phyloP scores from a whole-genome alignment of 108 stramenopile species.

The Stephanodiscus minutulus region DNA sequence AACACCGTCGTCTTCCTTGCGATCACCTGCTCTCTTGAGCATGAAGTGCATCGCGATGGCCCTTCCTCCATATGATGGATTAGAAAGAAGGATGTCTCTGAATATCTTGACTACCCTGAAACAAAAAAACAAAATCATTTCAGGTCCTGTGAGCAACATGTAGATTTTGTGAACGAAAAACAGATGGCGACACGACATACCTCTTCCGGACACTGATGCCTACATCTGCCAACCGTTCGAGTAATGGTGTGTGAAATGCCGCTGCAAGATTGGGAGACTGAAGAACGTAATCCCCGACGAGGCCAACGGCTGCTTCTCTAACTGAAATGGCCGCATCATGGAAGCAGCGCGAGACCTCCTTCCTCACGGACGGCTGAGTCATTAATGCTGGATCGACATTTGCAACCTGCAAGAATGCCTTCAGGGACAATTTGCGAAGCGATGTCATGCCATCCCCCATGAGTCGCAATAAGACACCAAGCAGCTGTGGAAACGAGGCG shows the following conservation, averaged over 20 bases:
- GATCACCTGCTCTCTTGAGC: conserved; percentile 81
- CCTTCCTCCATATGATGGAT: conserved; percentile 80
- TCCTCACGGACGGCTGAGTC: conserved; percentile 62
- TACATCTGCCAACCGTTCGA: conserved; percentile 75
- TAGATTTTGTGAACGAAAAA: not conserved
- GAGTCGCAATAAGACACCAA: conserved; percentile 74
- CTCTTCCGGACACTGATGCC: conserved; percentile 88
- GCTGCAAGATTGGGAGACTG: conserved; percentile 77
- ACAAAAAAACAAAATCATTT: conserved; percentile 4
- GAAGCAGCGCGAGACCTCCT: conserved; percentile 82
- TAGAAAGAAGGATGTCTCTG: conserved; percentile 73
- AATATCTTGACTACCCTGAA: conserved; percentile 85
- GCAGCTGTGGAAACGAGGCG: conserved; percentile 59
- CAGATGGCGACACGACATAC: conserved; percentile 7
- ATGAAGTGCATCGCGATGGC: conserved; percentile 72
- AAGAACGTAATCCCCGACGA: conserved; percentile 90
- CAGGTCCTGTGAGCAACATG: not conserved
- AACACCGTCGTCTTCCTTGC: conserved; percentile 93
- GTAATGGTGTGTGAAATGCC: conserved; percentile 80
- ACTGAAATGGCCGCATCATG: conserved; percentile 92
- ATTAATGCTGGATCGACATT: conserved; percentile 82
- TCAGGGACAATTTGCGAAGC: conserved; percentile 83
- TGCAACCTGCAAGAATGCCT: conserved; percentile 73
- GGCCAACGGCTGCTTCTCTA: conserved; percentile 88
- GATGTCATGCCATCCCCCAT: conserved; percentile 65